Conservation (phyloP, 1,139 yeast species). For the Lodderomyces theae region DNA sequence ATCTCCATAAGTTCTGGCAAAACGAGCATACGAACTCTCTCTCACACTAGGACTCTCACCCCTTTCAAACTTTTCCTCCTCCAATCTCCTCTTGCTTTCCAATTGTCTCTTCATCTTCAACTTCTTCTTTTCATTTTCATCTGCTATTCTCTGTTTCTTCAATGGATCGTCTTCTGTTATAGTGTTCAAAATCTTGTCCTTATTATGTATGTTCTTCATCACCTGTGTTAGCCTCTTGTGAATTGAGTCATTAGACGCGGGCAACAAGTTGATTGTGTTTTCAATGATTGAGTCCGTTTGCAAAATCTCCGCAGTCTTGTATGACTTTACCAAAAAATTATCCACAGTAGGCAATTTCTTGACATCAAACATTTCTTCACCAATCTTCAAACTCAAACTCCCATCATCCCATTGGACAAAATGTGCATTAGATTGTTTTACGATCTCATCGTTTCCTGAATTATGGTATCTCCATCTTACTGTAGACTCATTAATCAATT, state of each 20-base stretch:
- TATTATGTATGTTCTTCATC: constrained; percentile 62
- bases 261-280: constrained; percentile 71
- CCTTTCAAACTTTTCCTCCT: constrained; percentile 42
- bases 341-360: constrained; percentile 65
- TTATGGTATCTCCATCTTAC: constrained; percentile 89
- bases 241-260: constrained; percentile 66
- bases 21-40: constrained; percentile 41
- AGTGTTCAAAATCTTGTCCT: constrained; percentile 57
- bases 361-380: constrained; percentile 84
- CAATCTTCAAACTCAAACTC: constrained; percentile 76
- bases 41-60: constrained; percentile 20
- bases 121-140: constrained; percentile 72
- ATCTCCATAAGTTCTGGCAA: constrained; percentile 40
- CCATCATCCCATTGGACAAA: constrained; percentile 96
- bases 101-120: constrained; percentile 68
- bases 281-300: constrained; percentile 50
- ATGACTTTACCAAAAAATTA: constrained; percentile 68
- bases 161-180: constrained; percentile 88
- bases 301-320: constrained; percentile 68
- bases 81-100: constrained; percentile 50
- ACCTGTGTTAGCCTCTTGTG: constrained; percentile 80
- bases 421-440: constrained; percentile 85
- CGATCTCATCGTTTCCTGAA: constrained; percentile 58
- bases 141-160: constrained; percentile 75
- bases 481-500: constrained; percentile 72